Evolutionary conservation across 106 monocot genomes (phyloP), one percentile per base, ranked within the genome.

Genomic region (Acanthochlamys bracteata): DNA sequence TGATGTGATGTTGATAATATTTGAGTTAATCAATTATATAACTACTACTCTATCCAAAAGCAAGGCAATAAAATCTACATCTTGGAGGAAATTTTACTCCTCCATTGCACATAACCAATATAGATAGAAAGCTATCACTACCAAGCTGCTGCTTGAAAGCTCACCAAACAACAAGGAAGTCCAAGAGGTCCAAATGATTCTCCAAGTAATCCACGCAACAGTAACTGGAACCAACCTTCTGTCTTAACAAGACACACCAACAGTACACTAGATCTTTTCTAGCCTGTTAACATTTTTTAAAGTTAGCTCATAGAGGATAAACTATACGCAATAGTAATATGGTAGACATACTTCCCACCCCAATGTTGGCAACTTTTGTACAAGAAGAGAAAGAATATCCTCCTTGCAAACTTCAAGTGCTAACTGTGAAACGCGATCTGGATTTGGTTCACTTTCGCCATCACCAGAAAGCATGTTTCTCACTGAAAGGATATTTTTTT

Each of bases 161-260:
- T 83, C 81, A 98, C 98, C 98, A 98, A 59, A 77, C 53, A 70
- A 98, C 79, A 76, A 98, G 88, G 63, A 98, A 98, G 67, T 98
- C 98, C 73, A 98, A 68, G 53, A 98, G 80, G 11, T 98, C 98
- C 4, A 76, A 39, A 81, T 98, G 83, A 66, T 75, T 83, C 81
- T 92, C 92, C 45, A 92, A 69, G 65, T 98, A 98, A 62, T 98
- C 82, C 46, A 88, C 83, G 53, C 98, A 98, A 55, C 83, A 83
- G 75, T 77, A 73, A 21, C 33, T 73, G 61, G 75, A 71, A 63
- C 72, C 86, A 69, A 84, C 78, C 52, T 73, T 73, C 69, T 95
- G 94, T 68, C 85, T 70, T 59, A 98, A 64, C 64, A 98, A 79
- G 69, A 98, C 81, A 61, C 75, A 61, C 98, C 98, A 98, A 75